Percentiles rank a stretch among this genome's conserved stretches.
Evolutionary conservation across 2,329 filamentous ascomycete genomes (phyloP).

Genomic region (Plenodomus biglobosus): DNA sequence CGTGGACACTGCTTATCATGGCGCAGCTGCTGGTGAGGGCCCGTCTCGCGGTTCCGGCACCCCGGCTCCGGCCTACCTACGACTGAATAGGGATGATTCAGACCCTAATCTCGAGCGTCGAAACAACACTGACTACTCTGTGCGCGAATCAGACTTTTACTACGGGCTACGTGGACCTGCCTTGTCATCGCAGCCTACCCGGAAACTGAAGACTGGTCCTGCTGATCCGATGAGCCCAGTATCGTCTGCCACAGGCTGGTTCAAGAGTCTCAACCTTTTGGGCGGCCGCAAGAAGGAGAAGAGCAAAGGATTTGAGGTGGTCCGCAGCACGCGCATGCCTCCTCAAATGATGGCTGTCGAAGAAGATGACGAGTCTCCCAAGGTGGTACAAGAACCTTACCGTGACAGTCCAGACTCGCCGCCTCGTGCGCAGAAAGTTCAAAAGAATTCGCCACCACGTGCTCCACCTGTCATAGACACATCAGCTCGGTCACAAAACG

Average conservation of each 20-base stretch:
- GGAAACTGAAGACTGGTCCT: conserved; percentile 88
- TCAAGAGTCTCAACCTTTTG: conserved; percentile 67
- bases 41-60: conserved; percentile 37
- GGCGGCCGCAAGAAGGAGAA: conserved; percentile 90
- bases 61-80: conserved; percentile 54
- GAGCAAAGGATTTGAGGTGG: conserved; percentile 94
- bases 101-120: conserved; percentile 57
- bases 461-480: not conserved
- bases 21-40: conserved; percentile 34
- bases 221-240: conserved; percentile 92
- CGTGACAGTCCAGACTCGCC: conserved; percentile 52
- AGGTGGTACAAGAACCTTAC: conserved; percentile 51
- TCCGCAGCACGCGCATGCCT: conserved; percentile 84
- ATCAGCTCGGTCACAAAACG: not conserved
- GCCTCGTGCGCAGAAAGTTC: conserved; percentile 3
- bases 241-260: conserved; percentile 85
- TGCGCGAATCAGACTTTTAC: conserved; percentile 94
- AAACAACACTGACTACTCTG: conserved; percentile 80
- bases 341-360: conserved; percentile 66
- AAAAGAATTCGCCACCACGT: not conserved
- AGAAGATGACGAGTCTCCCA: conserved; percentile 58
- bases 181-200: conserved; percentile 74
- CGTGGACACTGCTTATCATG: not conserved
- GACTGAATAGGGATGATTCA: conserved; percentile 51
- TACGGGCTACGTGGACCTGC: conserved; percentile 90